Evolutionary conservation across 805 yeast genomes (phyloP).

Genomic region (Ogataea philodendri): DNA sequence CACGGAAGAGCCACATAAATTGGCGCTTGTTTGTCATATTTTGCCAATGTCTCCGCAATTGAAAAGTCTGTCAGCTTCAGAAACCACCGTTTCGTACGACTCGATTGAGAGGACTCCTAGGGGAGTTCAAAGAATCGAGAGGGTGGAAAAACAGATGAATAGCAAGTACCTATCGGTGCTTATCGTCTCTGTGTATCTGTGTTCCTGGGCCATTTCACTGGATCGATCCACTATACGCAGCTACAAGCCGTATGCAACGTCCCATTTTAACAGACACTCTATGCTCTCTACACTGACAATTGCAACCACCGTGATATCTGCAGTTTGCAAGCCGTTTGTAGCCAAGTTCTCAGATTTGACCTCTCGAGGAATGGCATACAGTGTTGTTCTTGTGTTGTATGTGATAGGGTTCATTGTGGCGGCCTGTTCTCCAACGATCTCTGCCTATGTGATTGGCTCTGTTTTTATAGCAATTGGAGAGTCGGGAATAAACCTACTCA

Average conservation of each 20-base stretch:
- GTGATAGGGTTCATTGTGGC: conserved; percentile 27
- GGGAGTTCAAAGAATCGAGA: conserved; percentile 8
- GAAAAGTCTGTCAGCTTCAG: too few species aligned
- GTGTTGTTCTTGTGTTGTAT: conserved; percentile 21
- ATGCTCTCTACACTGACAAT: conserved; percentile 25
- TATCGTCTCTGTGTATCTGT: conserved; percentile 80
- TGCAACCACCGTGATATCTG: conserved; percentile 26
- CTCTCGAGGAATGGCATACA: conserved; percentile 27
- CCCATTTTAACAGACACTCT: conserved; percentile 25
- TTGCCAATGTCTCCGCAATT: too few species aligned
- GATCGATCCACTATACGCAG: conserved; percentile 34
- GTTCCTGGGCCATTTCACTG: conserved; percentile 39
- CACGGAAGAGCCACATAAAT: too few species aligned
- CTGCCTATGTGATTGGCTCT: conserved; percentile 30
- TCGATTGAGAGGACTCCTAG: conserved; percentile 14
- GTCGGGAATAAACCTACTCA: conserved; percentile 25
- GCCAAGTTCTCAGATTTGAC: conserved; percentile 30
- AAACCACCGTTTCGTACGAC: too few species aligned
- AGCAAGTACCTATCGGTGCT: conserved; percentile 4
- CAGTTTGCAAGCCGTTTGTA: conserved; percentile 28
- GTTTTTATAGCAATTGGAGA: conserved; percentile 25
- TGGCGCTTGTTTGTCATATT: too few species aligned
- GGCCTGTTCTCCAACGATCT: conserved; percentile 24
- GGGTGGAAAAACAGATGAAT: conserved; percentile 1
- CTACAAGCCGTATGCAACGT: conserved; percentile 36